These are phyloP conservation scores for Aspergillus taichungensis DNA, from an alignment of 495 filamentous ascomycete genomes.

Conservation along the genomic window DNA sequence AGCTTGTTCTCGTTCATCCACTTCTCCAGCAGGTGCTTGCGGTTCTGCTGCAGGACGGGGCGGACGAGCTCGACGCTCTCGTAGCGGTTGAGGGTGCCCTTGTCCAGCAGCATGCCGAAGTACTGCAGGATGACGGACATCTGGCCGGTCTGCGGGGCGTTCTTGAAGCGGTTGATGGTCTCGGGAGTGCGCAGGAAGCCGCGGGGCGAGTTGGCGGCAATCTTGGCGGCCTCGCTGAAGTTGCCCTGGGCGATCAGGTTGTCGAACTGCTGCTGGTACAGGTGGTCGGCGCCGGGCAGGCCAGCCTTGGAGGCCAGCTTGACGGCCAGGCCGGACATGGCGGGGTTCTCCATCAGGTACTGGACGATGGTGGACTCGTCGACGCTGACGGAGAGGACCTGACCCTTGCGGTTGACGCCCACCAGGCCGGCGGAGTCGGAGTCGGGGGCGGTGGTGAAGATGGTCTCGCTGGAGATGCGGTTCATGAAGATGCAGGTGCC, in stretches of 20 bases:
- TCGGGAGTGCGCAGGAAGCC: conserved; percentile 89
- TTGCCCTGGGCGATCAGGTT: conserved; percentile 66
- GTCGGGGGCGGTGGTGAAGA: conserved; percentile 87
- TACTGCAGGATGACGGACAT: conserved; percentile 94
- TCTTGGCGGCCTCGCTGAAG: conserved; percentile 82
- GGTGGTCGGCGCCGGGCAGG: conserved; percentile 87
- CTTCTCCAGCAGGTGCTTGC: conserved; percentile 94
- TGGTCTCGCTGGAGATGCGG: conserved; percentile 97
- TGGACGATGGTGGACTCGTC: conserved; percentile 86
- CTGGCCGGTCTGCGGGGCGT: conserved; percentile 59
- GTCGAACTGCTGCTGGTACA: conserved; percentile 90
- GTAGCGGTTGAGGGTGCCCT: conserved; percentile 82
- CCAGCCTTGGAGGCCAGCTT: conserved; percentile 93
- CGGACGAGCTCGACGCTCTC: conserved; percentile 91
- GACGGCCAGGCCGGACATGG: conserved; percentile 80
- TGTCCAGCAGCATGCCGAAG: conserved; percentile 94
- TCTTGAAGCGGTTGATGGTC: conserved; percentile 93
- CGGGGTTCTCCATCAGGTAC: conserved; percentile 92
- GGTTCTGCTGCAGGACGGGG: conserved; percentile 83
- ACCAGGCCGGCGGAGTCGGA: conserved; percentile 77
- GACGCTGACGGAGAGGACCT: conserved; percentile 86
- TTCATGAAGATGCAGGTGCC: conserved; percentile 99
- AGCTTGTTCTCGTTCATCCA: conserved; percentile 96
- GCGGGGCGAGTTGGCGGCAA: conserved; percentile 91
- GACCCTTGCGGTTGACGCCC: conserved; percentile 95